These are phyloP conservation scores for Smittium culicis DNA, from an alignment of 371 early-diverging fungal species.

Conservation along the genomic window DNA sequence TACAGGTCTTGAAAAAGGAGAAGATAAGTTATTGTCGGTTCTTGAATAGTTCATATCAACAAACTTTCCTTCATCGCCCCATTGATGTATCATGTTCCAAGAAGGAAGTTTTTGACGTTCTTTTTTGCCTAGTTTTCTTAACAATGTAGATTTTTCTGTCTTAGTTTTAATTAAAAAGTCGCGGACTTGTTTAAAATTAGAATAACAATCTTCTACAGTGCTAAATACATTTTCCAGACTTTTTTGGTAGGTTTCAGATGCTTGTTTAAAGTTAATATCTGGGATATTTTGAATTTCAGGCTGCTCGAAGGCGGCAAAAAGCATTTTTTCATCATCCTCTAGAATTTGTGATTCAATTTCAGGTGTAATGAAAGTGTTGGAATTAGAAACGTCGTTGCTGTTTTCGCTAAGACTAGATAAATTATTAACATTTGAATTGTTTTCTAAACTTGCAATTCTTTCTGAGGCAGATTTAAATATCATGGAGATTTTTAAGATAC, in stretches of 20 bases:
- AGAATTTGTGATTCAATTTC: not conserved
- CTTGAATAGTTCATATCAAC: not conserved
- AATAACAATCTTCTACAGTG: not conserved
- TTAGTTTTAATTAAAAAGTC: constrained; percentile 3
- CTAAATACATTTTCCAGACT: constrained; percentile 1
- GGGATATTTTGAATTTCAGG: not conserved
- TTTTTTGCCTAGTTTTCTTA: constrained; percentile 9
- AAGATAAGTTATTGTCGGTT: not conserved
- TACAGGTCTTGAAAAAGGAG: not conserved
- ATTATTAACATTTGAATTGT: not conserved
- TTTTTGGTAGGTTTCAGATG: not conserved
- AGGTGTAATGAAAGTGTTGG: not conserved
- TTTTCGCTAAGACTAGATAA: not conserved
- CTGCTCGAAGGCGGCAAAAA: constrained; percentile 10
- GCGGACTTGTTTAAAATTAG: not conserved
- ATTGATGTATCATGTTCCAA: constrained; percentile 7
- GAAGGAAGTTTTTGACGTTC: constrained; percentile 11
- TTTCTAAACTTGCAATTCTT: not conserved
- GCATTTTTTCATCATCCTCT: constrained; percentile 10
- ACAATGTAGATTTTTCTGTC: not conserved
- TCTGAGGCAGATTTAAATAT: not conserved
- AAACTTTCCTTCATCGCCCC: not conserved
- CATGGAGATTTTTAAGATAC: not conserved
- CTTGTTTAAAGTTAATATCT: not conserved
- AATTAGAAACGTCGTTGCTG: not conserved